Evolutionary conservation across 1,139 yeast species (phyloP), one percentile per base, ranked within the genome.

Genomic region (Zhuliangozyma blackwelliae): DNA sequence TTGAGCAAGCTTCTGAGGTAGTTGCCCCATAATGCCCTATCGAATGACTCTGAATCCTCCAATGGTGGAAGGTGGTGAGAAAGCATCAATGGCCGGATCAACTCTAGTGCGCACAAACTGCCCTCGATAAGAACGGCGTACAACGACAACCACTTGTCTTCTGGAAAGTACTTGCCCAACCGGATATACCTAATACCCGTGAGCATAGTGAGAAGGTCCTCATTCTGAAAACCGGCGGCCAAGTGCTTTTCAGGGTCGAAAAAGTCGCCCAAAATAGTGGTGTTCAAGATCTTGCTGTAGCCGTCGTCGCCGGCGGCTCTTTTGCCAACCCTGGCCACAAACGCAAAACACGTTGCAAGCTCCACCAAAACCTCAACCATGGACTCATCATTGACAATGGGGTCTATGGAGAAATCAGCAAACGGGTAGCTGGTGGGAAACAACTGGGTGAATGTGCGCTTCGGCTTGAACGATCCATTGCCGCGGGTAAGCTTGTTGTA

Each of bases 341-440:
- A 77, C 28, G 78, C 64, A 41, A 82, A 78, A 16, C 82, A 63
- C 7, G 82, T 70, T 13, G 83, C 69, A 37, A 86, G 54, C 54
- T 88, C 97, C 36, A 84, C 67, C 41, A 88, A 62, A 3, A 85
- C 66, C 55, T 88, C 97, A 30, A 82, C 88, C 45, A 84, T 67
- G 2, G 72, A 68, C 46, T 81, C 86, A 46, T 82, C 87, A 45
- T 78, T 77, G 20, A 86, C 86, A 35, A 81, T 69, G 0, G 95
- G 82, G 53, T 87, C 96, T 49, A 85, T 74, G 1, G 92, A 79
- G 31, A 72, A 55, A 31, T 79, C 81, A 37, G 63, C 63, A 52
- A 83, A 82, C 13, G 96, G 95, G 51, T 74, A 77, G 11, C 63
- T 61, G 13, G 71, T 69, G 5, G 95, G 95, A 64, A 87, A 88